Evolutionary conservation across 306 rosid species (phyloP).

Genomic region (Prunus mume): DNA sequence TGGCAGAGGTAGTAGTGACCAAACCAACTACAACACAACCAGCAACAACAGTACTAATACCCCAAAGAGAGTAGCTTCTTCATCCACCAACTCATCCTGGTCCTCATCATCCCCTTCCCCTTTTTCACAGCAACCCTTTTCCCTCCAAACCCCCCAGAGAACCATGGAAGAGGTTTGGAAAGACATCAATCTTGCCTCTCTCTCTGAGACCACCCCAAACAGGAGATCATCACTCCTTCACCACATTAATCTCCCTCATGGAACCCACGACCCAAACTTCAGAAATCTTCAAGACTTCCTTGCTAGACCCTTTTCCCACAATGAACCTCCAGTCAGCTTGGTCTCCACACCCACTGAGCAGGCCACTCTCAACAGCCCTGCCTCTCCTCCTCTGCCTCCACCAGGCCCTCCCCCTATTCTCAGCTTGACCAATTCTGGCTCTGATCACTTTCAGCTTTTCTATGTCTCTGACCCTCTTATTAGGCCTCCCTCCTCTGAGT

Average conservation of each 20-base stretch:
- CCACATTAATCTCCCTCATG: background rate
- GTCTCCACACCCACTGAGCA: constrained; percentile 10
- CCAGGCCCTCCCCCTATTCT: constrained; percentile 39
- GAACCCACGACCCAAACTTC: constrained; percentile 6
- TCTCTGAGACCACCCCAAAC: constrained; percentile 18
- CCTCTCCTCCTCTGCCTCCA: constrained; percentile 11
- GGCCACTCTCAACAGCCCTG: background rate
- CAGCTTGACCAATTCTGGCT: constrained; percentile 36
- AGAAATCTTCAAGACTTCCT: constrained; percentile 66
- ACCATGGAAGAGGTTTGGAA: constrained; percentile 81
- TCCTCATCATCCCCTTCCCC: constrained; percentile 15
- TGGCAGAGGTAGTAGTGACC: background rate
- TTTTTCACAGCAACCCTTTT: background rate
- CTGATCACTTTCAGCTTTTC: constrained; percentile 28
- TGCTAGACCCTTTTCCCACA: constrained; percentile 32
- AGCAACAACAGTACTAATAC: background rate
- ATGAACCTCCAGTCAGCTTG: constrained; percentile 24
- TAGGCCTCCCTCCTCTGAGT: background rate
- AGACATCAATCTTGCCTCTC: constrained; percentile 52
- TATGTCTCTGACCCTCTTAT: constrained; percentile 17
- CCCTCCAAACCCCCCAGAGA: background rate
- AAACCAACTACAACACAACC: background rate
- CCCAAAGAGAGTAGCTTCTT: background rate
- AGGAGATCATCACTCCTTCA: background rate
- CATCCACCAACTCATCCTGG: constrained; percentile 8